Base-by-base conservation (phyloP, 164 flowering plant species). In the Aristolochia californica region DNA sequence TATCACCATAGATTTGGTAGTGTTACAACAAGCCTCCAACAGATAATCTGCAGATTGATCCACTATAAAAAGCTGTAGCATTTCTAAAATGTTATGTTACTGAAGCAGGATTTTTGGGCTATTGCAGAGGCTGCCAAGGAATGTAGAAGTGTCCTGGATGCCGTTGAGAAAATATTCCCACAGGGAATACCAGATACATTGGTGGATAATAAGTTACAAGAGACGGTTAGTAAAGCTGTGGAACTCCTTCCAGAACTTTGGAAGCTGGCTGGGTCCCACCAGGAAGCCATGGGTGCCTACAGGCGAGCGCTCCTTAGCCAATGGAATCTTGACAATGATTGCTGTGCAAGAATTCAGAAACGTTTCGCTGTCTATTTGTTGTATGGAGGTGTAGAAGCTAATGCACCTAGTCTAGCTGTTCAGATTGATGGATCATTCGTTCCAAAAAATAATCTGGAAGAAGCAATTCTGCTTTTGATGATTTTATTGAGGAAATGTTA, bases 181-280 rank as follows among this genome's bases (percentile, higher is more conserved):
- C 70, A 73, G 58, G 97, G 96, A 17, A 81, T 86, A 53, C 78
- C 91, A 40, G 90, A 85, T 55, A 74, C 55, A 26, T 70, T 77
- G 67, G 84, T 85, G 28, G 97, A 89, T 51, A 73, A 45, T 64
- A 85, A 76, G 74, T 75, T 93, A 75, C 99, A 87, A 71, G 97
- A 87, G 64, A 85, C 85, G 11, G 88, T 93, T 56, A 77, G 88
- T 70, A 86, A 71, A 55, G 93, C 97, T 52, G 95, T 85, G n/a
- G 96, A 89, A 70, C 95, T 89, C 45, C 97, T 93, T 66, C 99
- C 97, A 15, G 90, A 87, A 77, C 84, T 93, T 18, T 89, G 90
- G 95, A 89, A 78, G 74, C 82, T 79, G 63, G 90, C 83, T 58
- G 93, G 90, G 48, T 64, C 59, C 68, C 72, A 71, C 72, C 66